Evolutionary conservation across 2,329 filamentous ascomycete genomes (phyloP), one percentile per base, ranked within the genome.

Genomic region (Graphilbum sp.): DNA sequence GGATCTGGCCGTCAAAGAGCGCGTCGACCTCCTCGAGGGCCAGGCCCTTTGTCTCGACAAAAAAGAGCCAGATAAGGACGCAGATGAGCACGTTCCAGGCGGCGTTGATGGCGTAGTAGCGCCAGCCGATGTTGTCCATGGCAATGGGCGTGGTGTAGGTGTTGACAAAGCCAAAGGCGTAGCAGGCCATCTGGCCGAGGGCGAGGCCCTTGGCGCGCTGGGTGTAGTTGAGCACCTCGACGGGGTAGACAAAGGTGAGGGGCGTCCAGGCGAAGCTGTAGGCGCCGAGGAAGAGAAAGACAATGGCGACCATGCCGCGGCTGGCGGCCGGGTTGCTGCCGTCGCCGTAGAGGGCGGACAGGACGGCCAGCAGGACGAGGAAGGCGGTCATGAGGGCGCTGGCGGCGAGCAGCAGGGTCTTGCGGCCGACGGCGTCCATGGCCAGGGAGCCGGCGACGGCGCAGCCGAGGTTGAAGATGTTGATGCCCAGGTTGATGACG

Each of bases 41-140:
- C 16, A 32, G 33, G 20, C 25, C 31, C 7, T 31, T 21, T 6
- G 41, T 42, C 35, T 42, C 64, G 80, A 90, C 55, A 23, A 75
- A 41, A n/a, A 34, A 27, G 18, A 41, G 17, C 13, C 18, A 36
- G 19, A 62, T 59, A 2, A 62, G 44, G 0, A 46, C 49, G 12
- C 49, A 52, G 35, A 61, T 56, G 16, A 60, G 46, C 3, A 59
- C 37, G 36, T 62, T 54, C 58, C 59, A 63, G 36, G 61, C 52
- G 2, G 58, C 50, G 41, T 62, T 62, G 31, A 61, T 60, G 43
- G 58, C 55, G 43, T 57, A 59, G 29, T 61, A 61, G 44, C 58
- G 55, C 45, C 57, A 59, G 4, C 49, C 47, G 32, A 62, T 63
- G 19, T 52, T 41, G 40, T 53, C 31, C 13, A 42, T 37, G 3